Base-by-base conservation (phyloP, 2,329 filamentous ascomycete genomes). In the Colletotrichum camelliae region DNA sequence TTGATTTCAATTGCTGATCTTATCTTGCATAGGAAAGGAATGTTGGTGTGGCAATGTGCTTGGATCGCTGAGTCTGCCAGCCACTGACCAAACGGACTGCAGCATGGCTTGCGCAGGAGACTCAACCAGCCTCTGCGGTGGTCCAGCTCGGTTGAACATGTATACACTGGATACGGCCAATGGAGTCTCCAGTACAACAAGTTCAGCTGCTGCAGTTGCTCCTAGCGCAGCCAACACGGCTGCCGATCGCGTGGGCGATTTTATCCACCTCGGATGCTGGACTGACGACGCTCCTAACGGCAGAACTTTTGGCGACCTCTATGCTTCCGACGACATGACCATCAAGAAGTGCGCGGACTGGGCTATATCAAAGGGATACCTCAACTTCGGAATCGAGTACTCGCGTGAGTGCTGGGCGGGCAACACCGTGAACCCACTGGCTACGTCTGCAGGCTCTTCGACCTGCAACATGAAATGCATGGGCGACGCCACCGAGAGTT, bases 301-400 rank as follows among this genome's bases (percentile, higher is more conserved):
- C 7, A 80, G 84, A 2, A 82, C 84, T 0, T 79, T 86, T 6
- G 77, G 67, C 4, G 79, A 78, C 5, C 29, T 64, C 15, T 55
- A 43, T 39, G 78, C 83, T 3, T 76, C 80, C 24, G 81, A 84
- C 35, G 78, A 84, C 7, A 79, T 88, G 76, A 82, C 81, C 10
- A 81, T 82, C 65, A 81, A 82, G 80, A 61, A 88, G 87, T 77
- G 86, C 16, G 77, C 83, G 29, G 85, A 84, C 61, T 89, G 87
- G 79, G 79, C 79, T 37, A 76, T 79, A 13, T 83, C 82, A 9
- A 84, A 85, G 13, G 79, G 77, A 35, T 88, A 83, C 78, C 80
- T 79, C 27, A 79, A 87, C 16, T 86, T 87, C 15, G 87, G 87
- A n/a, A 82, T 87, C 15, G 85, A 88, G 75, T 87, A 86, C 72